Evolutionary conservation across 2,329 filamentous ascomycete species (phyloP).

Genomic region (Biscogniauxia mediterranea): DNA sequence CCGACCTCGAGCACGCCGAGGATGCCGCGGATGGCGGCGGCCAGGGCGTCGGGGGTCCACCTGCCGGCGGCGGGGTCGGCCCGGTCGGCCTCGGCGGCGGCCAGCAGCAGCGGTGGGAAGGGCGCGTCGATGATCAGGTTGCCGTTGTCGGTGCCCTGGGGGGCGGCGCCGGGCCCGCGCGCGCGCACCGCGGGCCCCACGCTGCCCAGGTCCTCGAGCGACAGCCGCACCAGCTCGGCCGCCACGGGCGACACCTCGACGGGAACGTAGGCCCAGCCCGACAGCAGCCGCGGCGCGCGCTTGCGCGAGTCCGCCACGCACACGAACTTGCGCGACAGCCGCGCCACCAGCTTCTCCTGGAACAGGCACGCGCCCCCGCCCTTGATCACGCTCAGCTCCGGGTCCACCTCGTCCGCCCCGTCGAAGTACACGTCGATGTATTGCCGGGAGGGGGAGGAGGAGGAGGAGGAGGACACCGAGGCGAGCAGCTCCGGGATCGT

Average conservation of each 20-base stretch:
- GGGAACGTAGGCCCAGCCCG: constrained; percentile 78
- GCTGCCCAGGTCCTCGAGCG: constrained; percentile 72
- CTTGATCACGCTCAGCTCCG: constrained; percentile 94
- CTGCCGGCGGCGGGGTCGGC: constrained; percentile 60
- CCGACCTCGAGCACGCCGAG: constrained; percentile 90
- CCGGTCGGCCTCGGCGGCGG: constrained; percentile 32
- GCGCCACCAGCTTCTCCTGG: constrained; percentile 94
- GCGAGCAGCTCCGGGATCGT: constrained; percentile 73
- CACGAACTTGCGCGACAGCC: constrained; percentile 79
- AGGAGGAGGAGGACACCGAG: constrained; percentile 38
- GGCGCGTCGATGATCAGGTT: constrained; percentile 93
- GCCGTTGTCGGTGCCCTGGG: constrained; percentile 81
- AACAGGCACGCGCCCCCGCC: constrained; percentile 96
- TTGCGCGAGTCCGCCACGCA: constrained; percentile 94
- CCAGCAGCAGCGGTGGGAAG: constrained; percentile 69
- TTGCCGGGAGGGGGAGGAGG: constrained; percentile 42
- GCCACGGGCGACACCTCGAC: constrained; percentile 91
- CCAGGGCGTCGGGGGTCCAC: constrained; percentile 79
- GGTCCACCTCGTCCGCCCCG: constrained; percentile 94
- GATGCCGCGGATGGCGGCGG: constrained; percentile 63
- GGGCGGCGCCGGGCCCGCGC: constrained; percentile 73
- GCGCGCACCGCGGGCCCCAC: constrained; percentile 68
- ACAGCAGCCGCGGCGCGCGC: constrained; percentile 71
- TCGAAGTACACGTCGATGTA: constrained; percentile 90
- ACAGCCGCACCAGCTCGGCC: constrained; percentile 71